Percentiles rank a stretch among this genome's conserved stretches.
Conservation (phyloP, 805 yeast genomes). For the Cyberlindnera saturnus region DNA sequence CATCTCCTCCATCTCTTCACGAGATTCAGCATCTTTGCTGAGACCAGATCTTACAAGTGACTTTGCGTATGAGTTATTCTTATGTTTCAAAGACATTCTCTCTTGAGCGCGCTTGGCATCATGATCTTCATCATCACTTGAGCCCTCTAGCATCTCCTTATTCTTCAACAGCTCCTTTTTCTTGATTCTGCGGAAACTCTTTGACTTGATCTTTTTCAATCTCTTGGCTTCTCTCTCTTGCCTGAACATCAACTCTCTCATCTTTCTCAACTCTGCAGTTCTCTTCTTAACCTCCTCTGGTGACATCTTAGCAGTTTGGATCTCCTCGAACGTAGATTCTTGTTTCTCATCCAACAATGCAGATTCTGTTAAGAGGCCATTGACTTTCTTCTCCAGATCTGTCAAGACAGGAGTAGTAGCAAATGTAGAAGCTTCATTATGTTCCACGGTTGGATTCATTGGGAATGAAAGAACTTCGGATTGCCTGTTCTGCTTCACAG, state of each 20-base stretch:
- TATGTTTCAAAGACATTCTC: conserved; percentile 88
- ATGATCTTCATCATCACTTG: conserved; percentile 51
- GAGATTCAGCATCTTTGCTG: conserved; percentile 75
- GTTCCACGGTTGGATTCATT: conserved; percentile 39
- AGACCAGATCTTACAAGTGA: conserved; percentile 85
- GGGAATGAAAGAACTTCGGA: conserved; percentile 87
- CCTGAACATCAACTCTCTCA: conserved; percentile 95
- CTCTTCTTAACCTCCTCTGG: conserved; percentile 73
- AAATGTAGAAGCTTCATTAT: conserved; percentile 50
- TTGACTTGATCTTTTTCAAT: conserved; percentile 90
- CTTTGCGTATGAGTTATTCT: conserved; percentile 88
- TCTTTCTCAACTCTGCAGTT: conserved; percentile 75
- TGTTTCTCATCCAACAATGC: conserved; percentile 65
- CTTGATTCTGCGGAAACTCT: conserved; percentile 77
- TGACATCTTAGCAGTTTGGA: conserved; percentile 74
- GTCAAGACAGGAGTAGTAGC: conserved; percentile 37
- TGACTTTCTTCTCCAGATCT: conserved; percentile 63
- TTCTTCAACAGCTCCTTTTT: conserved; percentile 77
- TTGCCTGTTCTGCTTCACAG: conserved; percentile 68
- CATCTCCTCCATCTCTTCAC: conserved; percentile 94
- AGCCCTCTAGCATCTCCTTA: conserved; percentile 57
- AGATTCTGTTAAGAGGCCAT: conserved; percentile 55
- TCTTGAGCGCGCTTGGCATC: conserved; percentile 80
- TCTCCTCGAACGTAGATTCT: conserved; percentile 81
- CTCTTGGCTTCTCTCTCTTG: conserved; percentile 90